Evolutionary conservation across 768 basidiomycete genomes (phyloP).

Genomic region (Kwoniella newhampshirensis): DNA sequence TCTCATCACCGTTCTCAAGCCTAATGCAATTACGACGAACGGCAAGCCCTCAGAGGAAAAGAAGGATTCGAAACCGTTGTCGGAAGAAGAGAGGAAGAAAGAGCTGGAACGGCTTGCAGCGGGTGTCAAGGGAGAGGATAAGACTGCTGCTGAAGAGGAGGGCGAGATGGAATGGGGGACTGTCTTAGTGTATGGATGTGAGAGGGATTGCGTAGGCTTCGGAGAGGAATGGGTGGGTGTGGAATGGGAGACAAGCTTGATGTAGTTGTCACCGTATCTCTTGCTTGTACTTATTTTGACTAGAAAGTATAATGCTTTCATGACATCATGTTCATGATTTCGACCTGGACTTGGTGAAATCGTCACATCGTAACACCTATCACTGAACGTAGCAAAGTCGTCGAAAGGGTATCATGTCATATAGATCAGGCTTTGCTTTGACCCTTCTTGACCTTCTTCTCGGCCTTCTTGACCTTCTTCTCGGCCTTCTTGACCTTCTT

Average conservation of each 20-base stretch:
- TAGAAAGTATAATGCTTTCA: too few relatives aligned
- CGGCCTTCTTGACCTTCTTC: constrained; percentile 18
- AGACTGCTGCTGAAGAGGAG: constrained; percentile 48
- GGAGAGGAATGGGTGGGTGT: constrained; percentile 51
- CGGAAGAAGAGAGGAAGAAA: constrained; percentile 69
- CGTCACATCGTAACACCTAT: too few relatives aligned
- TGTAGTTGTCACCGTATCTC: too few relatives aligned
- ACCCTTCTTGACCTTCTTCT: constrained; percentile 21
- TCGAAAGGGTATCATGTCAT: too few relatives aligned
- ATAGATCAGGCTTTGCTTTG: neutral
- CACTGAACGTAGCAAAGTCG: too few relatives aligned
- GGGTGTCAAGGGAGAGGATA: constrained; percentile 37
- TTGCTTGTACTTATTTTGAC: too few relatives aligned
- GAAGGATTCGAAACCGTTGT: constrained; percentile 54
- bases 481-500: constrained; percentile 23
- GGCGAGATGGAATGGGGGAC: constrained; percentile 94
- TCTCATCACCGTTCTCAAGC: constrained; percentile 72
- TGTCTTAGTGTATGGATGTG: constrained; percentile 82
- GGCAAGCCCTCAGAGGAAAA: constrained; percentile 25
- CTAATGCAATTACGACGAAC: constrained; percentile 37
- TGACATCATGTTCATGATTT: too few relatives aligned
- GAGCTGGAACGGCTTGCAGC: constrained; percentile 61
- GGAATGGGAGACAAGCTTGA: constrained; percentile 45
- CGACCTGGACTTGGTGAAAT: too few relatives aligned
- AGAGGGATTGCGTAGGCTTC: constrained; percentile 64